phyloP scores from a whole-genome alignment of 1,139 yeast species.

The Yarrowia galli region DNA sequence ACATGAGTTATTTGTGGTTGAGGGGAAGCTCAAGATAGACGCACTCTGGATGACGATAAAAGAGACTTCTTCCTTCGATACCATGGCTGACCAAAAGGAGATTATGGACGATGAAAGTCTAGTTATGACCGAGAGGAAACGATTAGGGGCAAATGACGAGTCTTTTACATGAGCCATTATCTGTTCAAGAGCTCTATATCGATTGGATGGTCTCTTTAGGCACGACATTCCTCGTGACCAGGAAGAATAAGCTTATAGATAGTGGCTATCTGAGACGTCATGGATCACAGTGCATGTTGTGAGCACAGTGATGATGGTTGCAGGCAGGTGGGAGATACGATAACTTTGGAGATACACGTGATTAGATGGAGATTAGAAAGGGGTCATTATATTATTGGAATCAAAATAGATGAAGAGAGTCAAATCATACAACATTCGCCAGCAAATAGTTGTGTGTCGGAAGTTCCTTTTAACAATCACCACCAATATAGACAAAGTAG shows the following conservation, averaged over 20 bases:
- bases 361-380: not conserved
- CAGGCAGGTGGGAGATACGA: conserved; percentile 1
- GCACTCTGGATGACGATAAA: conserved; percentile 1
- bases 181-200: not conserved
- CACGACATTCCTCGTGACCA: conserved; percentile 15
- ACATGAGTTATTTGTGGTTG: conserved; percentile 23
- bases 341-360: not conserved
- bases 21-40: conserved; percentile 16
- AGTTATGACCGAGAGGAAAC: not conserved
- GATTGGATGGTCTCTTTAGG: not conserved
- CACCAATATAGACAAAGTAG: conserved; percentile 19
- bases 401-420: not conserved
- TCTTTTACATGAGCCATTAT: not conserved
- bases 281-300: not conserved
- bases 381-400: not conserved
- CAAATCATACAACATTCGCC: not conserved
- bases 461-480: not conserved
- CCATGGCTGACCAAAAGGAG: not conserved
- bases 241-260: conserved; percentile 7
- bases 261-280: conserved; percentile 26
- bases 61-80: conserved; percentile 8
- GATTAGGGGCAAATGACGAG: not conserved
- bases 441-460: not conserved
- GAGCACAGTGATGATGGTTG: not conserved
- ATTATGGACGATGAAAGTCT: not conserved